phyloP scores from a whole-genome alignment of 208 protist genomes.

The Wallacemonas collosoma region DNA sequence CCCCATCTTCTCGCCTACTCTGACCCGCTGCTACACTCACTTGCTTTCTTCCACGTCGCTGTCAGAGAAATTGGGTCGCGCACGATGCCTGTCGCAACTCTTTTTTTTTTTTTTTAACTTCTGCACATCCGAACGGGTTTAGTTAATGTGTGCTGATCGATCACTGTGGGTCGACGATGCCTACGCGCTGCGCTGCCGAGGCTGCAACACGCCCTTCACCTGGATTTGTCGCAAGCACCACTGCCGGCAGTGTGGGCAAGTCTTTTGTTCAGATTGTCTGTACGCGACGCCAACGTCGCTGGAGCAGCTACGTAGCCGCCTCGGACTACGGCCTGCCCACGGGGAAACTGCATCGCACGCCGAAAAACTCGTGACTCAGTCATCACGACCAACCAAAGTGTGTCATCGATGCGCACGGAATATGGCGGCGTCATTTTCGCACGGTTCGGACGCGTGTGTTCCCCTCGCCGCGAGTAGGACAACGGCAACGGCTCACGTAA shows the following conservation, averaged over 20 bases:
- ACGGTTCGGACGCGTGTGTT: not conserved
- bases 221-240: slow-evolving; percentile 76
- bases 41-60: too few relatives aligned
- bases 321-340: not conserved
- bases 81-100: too few relatives aligned
- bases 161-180: slow-evolving; percentile 82
- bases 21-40: too few relatives aligned
- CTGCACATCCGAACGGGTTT: not conserved
- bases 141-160: slow-evolving; percentile 26
- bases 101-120: too few relatives aligned
- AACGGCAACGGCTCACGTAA: too few relatives aligned
- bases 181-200: slow-evolving; percentile 64
- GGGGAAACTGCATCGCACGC: not conserved
- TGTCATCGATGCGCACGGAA: slow-evolving; percentile 11
- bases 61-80: too few relatives aligned
- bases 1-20: too few relatives aligned
- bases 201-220: slow-evolving; percentile 60
- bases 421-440: not conserved
- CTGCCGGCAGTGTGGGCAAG: slow-evolving; percentile 79
- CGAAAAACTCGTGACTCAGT: not conserved
- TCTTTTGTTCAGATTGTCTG: slow-evolving; percentile 80
- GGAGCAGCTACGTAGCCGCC: slow-evolving; percentile 1
- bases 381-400: slow-evolving; percentile 8
- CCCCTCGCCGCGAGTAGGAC: not conserved
- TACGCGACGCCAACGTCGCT: slow-evolving; percentile 17